Evolutionary conservation across 257 asterid genomes (phyloP).

Genomic region (Leonotis leonurus): DNA sequence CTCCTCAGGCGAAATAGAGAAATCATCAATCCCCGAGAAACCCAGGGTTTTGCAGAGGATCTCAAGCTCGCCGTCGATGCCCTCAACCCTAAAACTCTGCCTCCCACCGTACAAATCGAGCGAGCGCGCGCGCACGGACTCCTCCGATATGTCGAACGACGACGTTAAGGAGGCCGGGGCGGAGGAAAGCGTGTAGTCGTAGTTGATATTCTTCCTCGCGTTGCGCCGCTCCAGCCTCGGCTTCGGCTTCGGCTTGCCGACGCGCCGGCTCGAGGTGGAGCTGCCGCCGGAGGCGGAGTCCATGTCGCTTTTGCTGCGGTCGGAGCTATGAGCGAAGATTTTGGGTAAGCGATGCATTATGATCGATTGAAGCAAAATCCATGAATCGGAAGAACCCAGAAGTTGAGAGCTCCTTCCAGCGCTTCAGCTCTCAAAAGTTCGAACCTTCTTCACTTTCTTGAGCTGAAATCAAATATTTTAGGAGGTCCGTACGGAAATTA

Average conservation of each 20-base stretch:
- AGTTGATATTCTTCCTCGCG: conserved; percentile 63
- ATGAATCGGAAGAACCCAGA: conserved; percentile 24
- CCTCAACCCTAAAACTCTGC: conserved; percentile 68
- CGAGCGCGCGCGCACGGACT: conserved; percentile 42
- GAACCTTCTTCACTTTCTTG: no score
- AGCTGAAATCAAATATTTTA: no score
- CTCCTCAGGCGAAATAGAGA: conserved; percentile 55
- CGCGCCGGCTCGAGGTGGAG: conserved; percentile 23
- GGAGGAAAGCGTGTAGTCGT: conserved; percentile 47
- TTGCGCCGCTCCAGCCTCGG: conserved; percentile 64
- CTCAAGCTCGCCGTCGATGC: conserved; percentile 55
- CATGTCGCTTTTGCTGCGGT: conserved; percentile 25
- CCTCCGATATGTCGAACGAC: conserved; percentile 31
- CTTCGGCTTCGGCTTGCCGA: conserved; percentile 33
- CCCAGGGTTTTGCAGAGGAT: conserved; percentile 46
- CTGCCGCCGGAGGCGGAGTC: conserved; percentile 22
- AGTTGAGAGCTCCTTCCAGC: no score
- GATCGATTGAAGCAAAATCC: conserved; percentile 26
- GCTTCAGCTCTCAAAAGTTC: no score
- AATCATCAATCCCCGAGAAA: conserved; percentile 73
- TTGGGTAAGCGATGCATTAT: conserved; percentile 46
- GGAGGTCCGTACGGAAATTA: no score
- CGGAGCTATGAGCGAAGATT: conserved; percentile 25
- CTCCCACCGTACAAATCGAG: conserved; percentile 41
- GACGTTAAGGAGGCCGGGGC: conserved; percentile 43